Percentiles rank a stretch among this genome's conserved stretches.
Conservation (phyloP, 192 early-diverging fungal genomes). For the Tieghemiomyces parasiticus region DNA sequence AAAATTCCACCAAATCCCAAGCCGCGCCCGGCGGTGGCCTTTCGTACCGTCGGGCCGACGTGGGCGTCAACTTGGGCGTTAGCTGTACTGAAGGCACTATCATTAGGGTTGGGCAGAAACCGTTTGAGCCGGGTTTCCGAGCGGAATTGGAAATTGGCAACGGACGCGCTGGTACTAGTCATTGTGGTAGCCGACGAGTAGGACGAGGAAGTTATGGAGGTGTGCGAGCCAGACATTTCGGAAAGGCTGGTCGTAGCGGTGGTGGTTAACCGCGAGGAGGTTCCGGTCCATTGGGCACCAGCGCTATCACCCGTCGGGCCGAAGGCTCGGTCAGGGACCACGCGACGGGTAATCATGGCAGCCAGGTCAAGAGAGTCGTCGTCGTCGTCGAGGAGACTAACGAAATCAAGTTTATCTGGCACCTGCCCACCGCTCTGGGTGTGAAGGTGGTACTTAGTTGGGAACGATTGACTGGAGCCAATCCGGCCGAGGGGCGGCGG, state of each 20-base stretch:
- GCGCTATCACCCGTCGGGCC: neutral
- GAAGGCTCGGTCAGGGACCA: too few species aligned
- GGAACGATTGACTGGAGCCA: too few species aligned
- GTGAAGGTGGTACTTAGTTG: too few species aligned
- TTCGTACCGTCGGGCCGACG: neutral
- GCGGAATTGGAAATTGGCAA: neutral
- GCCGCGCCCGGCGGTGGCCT: neutral
- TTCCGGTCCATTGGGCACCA: neutral
- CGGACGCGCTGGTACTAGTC: neutral
- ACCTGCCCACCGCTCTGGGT: too few species aligned
- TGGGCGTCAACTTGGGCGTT: neutral
- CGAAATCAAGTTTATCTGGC: too few species aligned
- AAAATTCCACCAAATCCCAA: neutral
- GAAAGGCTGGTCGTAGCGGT: neutral
- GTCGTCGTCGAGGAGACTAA: too few species aligned
- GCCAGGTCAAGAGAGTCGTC: too few species aligned
- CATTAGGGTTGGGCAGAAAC: neutral
- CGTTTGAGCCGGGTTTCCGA: neutral
- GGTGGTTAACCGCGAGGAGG: neutral
- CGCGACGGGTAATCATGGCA: too few species aligned
- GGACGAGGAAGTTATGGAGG: neutral
- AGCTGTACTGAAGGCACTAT: neutral
- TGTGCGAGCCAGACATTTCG: neutral
- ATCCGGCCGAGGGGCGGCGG: too few species aligned
- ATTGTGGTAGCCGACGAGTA: too few species aligned